These are phyloP conservation scores for Angophora floribunda DNA, from an alignment of 345 rosid genomes.

Conservation along the genomic window DNA sequence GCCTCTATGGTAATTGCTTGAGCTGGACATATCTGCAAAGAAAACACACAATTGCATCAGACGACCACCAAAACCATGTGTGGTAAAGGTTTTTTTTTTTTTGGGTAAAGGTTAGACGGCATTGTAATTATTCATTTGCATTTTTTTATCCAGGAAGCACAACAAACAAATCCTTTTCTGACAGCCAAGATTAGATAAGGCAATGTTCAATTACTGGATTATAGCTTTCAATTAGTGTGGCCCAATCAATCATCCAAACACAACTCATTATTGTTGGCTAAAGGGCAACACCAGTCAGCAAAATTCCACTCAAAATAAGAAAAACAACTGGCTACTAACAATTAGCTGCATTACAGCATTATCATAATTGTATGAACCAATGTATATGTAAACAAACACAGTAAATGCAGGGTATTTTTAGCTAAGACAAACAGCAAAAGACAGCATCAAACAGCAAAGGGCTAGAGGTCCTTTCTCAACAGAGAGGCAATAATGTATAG, in stretches of 20 bases:
- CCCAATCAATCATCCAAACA: background rate
- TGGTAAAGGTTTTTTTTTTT: background rate
- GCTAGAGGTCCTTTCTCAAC: background rate
- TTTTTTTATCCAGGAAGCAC: background rate
- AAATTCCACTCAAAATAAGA: background rate
- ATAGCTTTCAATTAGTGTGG: background rate
- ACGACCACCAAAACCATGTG: background rate
- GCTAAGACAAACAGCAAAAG: background rate
- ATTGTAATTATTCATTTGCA: background rate
- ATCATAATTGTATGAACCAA: background rate
- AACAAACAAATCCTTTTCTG: background rate
- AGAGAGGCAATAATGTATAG: background rate
- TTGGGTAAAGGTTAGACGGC: background rate
- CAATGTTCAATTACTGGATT: background rate
- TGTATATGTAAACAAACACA: background rate
- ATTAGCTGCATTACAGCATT: background rate
- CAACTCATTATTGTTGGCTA: background rate
- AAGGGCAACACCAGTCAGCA: background rate
- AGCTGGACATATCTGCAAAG: constrained; percentile 81
- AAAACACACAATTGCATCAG: constrained; percentile 4
- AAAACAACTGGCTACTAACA: background rate
- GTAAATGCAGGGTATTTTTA: background rate
- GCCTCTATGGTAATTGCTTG: constrained; percentile 99
- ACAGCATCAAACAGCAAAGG: background rate
- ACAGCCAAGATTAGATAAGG: background rate